Conservation (phyloP, 768 basidiomycete genomes). For the Tylopilus subfusipes region DNA sequence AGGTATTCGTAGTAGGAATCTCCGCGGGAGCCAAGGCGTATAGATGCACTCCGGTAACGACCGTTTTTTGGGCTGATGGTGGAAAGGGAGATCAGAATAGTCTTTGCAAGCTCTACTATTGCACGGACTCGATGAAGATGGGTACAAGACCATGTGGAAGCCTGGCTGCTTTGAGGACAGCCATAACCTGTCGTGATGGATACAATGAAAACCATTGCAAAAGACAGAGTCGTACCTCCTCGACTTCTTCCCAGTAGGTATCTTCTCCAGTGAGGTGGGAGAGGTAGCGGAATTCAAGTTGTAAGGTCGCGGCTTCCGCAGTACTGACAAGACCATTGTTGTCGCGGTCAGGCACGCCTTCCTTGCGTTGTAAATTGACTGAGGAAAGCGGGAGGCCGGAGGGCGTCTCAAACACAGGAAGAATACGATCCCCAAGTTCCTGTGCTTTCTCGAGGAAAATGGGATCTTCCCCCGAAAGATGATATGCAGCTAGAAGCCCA, state of each 20-base stretch:
- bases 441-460: conserved; percentile 73
- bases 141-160: conserved; percentile 74
- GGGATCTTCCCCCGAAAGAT: conserved; percentile 64
- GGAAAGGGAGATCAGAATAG: conserved; percentile 11
- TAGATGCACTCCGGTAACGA: conserved; percentile 59
- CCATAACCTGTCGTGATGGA: conserved; percentile 51
- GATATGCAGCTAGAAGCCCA: conserved; percentile 82
- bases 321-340: conserved; percentile 66
- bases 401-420: conserved; percentile 78
- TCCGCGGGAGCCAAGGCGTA: conserved; percentile 87
- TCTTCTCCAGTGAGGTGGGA: conserved; percentile 72
- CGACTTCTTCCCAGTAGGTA: conserved; percentile 77
- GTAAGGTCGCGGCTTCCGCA: conserved; percentile 85
- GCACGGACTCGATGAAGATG: conserved; percentile 74
- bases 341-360: conserved; percentile 59
- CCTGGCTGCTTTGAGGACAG: conserved; percentile 58
- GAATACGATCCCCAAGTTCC: conserved; percentile 83
- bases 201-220: not conserved
- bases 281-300: conserved; percentile 91
- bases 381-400: conserved; percentile 78
- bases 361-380: conserved; percentile 63
- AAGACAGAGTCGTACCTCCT: conserved; percentile 45
- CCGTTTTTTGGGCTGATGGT: conserved; percentile 45
- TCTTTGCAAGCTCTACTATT: conserved; percentile 1
- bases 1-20: conserved; percentile 95